These are phyloP conservation scores for Mycena amicta DNA, from an alignment of 768 basidiomycete genomes.

Conservation along the genomic window DNA sequence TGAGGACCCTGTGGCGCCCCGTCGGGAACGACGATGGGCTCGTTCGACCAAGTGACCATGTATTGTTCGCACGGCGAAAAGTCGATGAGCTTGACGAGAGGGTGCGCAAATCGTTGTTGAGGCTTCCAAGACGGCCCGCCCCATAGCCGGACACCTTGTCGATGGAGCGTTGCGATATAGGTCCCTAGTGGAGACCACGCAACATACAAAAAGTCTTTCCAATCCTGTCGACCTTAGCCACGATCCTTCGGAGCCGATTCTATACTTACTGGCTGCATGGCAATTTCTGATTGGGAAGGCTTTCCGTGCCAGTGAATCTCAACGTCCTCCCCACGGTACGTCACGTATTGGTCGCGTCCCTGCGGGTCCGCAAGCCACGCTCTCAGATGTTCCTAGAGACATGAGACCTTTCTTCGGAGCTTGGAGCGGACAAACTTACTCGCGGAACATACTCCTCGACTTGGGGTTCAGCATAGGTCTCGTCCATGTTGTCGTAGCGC, in stretches of 20 bases:
- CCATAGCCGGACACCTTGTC: conserved; percentile 95
- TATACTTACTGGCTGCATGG: conserved; percentile 71
- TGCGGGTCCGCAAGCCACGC: conserved; percentile 92
- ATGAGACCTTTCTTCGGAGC: conserved; percentile 5
- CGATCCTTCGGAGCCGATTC: conserved; percentile 10
- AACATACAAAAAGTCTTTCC: conserved; percentile 93
- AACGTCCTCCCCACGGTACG: conserved; percentile 90
- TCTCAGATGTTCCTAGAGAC: conserved; percentile 83
- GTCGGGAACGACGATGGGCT: conserved; percentile 85
- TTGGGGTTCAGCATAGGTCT: conserved; percentile 76
- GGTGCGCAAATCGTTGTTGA: conserved; percentile 91
- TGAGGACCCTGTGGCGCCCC: conserved; percentile 79
- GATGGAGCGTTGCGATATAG: conserved; percentile 90
- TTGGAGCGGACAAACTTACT: conserved; percentile 41
- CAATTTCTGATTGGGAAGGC: conserved; percentile 81
- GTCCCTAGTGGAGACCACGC: conserved; percentile 97
- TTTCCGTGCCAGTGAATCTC: conserved; percentile 92
- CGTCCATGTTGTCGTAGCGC: conserved; percentile 73
- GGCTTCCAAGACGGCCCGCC: conserved; percentile 90
- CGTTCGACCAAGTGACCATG: conserved; percentile 96
- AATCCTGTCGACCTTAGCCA: conserved; percentile 56
- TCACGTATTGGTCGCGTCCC: conserved; percentile 95
- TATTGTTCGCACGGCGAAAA: conserved; percentile 98
- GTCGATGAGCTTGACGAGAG: conserved; percentile 92
- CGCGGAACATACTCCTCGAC: conserved; percentile 73